phyloP scores from a whole-genome alignment of 2,329 filamentous ascomycete species.

The Fusarium caatingaense region DNA sequence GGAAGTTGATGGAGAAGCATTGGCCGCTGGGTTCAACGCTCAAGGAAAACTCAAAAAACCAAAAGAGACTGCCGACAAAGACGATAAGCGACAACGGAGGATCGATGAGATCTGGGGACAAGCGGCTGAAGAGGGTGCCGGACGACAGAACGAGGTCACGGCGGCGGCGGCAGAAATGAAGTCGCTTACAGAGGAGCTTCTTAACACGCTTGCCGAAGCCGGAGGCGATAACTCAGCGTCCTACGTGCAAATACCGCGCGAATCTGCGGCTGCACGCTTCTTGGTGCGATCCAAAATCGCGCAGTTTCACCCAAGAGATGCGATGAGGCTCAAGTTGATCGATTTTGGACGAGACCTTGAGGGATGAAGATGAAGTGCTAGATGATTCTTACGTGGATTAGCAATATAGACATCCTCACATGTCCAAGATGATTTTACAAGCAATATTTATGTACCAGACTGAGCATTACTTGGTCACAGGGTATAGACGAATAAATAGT shows the following conservation, averaged over 20 bases:
- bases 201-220: conserved; percentile 68
- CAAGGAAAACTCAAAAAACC: conserved; percentile 67
- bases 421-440: neutral
- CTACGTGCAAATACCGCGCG: conserved; percentile 68
- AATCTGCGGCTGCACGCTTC: conserved; percentile 72
- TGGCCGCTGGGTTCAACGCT: conserved; percentile 69
- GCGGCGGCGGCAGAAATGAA: conserved; percentile 69
- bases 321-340: conserved; percentile 67
- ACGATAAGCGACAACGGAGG: conserved; percentile 67
- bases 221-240: conserved; percentile 65
- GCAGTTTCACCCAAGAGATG: conserved; percentile 73
- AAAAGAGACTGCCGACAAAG: conserved; percentile 52
- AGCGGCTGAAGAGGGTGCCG: conserved; percentile 36
- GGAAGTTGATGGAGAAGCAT: conserved; percentile 69
- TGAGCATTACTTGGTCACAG: neutral
- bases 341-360: conserved; percentile 74
- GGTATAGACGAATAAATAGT: neutral
- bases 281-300: conserved; percentile 74
- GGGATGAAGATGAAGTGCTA: conserved; percentile 51
- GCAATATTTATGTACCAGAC: neutral
- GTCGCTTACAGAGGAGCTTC: conserved; percentile 68
- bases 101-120: conserved; percentile 73
- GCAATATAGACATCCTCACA: neutral
- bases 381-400: neutral
- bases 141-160: conserved; percentile 59